A percentile compares a stretch with the other conserved stretches of the same genome.
phyloP scores from a whole-genome alignment of 2,329 filamentous ascomycete genomes.

The Cladorrhinum sp. region DNA sequence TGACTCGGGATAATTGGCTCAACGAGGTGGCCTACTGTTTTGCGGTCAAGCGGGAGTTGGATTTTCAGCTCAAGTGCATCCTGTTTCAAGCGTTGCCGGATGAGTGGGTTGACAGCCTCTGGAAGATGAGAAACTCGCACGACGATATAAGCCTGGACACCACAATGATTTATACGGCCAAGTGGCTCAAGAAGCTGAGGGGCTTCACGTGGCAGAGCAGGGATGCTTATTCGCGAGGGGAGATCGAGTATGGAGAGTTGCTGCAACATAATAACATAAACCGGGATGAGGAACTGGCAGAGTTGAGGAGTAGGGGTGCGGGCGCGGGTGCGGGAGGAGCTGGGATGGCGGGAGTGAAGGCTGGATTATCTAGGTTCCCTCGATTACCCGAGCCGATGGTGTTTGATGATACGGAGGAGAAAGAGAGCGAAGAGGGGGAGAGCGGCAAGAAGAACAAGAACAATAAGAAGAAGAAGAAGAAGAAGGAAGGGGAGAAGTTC shows the following conservation, averaged over 20 bases:
- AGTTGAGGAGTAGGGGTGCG: not conserved
- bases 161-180: not conserved
- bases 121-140: not conserved
- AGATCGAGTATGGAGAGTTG: not conserved
- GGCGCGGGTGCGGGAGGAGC: not conserved
- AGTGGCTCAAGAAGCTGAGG: not conserved
- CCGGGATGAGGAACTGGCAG: not conserved
- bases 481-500: not conserved
- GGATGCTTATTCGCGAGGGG: not conserved
- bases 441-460: not conserved
- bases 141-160: not conserved
- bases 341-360: not conserved
- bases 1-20: not conserved
- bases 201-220: not conserved
- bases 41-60: slow-evolving; percentile 12
- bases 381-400: not conserved
- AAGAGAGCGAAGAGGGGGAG: not conserved
- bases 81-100: slow-evolving; percentile 17
- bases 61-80: slow-evolving; percentile 20
- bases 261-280: not conserved
- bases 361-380: not conserved
- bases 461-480: not conserved
- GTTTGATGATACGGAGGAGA: not conserved
- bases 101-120: not conserved
- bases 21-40: slow-evolving; percentile 11